Base-by-base conservation (phyloP, 108 stramenopile species). In the Nitzschia palea region DNA sequence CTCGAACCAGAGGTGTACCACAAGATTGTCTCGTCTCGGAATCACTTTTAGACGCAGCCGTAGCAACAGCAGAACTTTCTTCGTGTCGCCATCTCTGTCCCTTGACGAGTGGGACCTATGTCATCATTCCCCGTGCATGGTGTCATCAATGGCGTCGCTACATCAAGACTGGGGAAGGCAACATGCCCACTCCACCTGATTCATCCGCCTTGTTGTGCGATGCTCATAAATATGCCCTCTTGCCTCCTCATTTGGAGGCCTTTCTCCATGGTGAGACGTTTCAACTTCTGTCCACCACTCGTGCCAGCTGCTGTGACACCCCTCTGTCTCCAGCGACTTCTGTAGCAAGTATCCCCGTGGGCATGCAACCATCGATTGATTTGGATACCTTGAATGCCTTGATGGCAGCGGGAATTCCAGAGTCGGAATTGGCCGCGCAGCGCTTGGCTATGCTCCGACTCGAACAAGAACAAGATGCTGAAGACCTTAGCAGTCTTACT, bases 141-240 rank as follows among this genome's bases (percentile, higher is more conserved):
- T 89, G 87, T 43, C 84, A 90, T 54, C 70, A 74, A 52, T 93
- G 89, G 86, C 81, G 92, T 12, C 84, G 78, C 28, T 93, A 90
- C 61, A 84, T 93, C 44, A 93, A 90, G 64, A 88, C 85, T 14
- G 91, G 91, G n/a, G 89, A 88, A 44, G 91, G 81, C 14, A 76
- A 79, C n/a, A 61, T 65, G 26, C 84, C 82, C 0, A 71, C 72
- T 42, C 82, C 91, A 26, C 91, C 91, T 14, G 87, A 90, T 71
- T 79, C 84, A 26, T 84, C 82, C 31, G 73, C 73, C 4, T 54
- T 89, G 20, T 57, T 93, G 52, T 93, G 91, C 55, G 87, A 86
- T 54, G 88, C 85, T 2, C 91, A 93, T 66, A 74, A 84, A 15
- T 67, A 88, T 12, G 84, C 91, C 3, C 69, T 93, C 17, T 55